Evolutionary conservation across 2,329 filamentous ascomycete genomes (phyloP), one percentile per base, ranked within the genome.

Genomic region (Conoideocrella luteorostrata): DNA sequence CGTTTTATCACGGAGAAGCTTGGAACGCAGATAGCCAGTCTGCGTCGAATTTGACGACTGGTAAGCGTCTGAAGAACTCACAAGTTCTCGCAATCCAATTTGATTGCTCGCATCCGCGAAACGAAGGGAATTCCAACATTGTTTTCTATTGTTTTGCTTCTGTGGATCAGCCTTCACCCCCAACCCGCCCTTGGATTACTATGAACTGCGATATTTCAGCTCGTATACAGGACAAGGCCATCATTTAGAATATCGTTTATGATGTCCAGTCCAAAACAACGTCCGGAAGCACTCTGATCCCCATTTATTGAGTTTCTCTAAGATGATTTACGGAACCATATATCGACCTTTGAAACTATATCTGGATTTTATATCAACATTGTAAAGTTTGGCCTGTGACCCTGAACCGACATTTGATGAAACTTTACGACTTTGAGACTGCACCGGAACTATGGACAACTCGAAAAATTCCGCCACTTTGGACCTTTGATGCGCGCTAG

Each of bases 31-130:
- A 24, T 42, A 7, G 17, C 39, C 21, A 33, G 17, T 18, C 33
- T 33, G 36, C 18, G 21, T 38, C 20, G 30, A 28, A 17, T 21
- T n/a, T 23, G 46, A 45, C 39, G 46, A 39, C n/a, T 36, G 46
- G 46, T 47, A 47, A 47, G 35, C 46, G 46, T 47, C 39, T 37
- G n/a, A 34, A 38, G 42, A 37, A 43, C 45, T 45, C 23, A 4
- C 24, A 3, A 41, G 49, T 52, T 52, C 47, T 43, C 5, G 51
- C 51, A 53, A 53, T 53, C 48, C 39, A 47, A 50, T 49, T 47
- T 47, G 50, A 53, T 53, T 53, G 51, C 47, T 50, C 51, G 51
- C 51, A 47, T 30, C 51, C 51, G 51, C 51, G 51, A 51, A 44
- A 30, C 34, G 29, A 35, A 32, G 12, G 6, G 41, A 22, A 38